Base-by-base conservation (phyloP, 495 filamentous ascomycete genomes). In the Diplogelasinospora grovesii region DNA sequence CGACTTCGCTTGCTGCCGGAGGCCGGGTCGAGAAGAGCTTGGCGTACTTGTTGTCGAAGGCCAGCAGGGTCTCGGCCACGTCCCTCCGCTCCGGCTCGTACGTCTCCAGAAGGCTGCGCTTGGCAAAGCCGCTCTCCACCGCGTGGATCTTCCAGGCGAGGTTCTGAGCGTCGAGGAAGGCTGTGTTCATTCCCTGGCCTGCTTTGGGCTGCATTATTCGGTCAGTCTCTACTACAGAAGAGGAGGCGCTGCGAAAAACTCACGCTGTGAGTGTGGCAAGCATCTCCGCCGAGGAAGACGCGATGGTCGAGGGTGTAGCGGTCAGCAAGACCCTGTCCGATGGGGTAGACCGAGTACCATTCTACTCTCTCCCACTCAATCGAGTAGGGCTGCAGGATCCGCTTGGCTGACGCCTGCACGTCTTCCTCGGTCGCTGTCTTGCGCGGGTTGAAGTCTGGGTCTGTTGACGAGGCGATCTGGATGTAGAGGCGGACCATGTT, bases 181-280 rank as follows among this genome's bases (percentile, higher is more conserved):
- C 82, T 22, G 85, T 79, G 49, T 92, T 92, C 83, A 89, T 86
- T 14, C 86, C 86, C 57, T 89, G 86, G 5, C 85, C 87, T 18
- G 85, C 85, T 60, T 89, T 89, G 4, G 86, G 85, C 30, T 74
- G 26, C 13, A 27, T 6, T 11, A 11, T 5, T 27, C 45, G 7
- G 32, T 16, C 8, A 39, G 25, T 38, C 23, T 37, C 10, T 16
- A 11, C 6, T 28, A 1, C 1, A 27, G n/a, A 5, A 25, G 37
- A 1, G 10, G 11, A 18, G 11, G 23, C 13, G 28, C n/a, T n/a
- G n/a, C n/a, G n/a, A 10, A 18, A 11, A 22, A 52, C 71, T 54
- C 63, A 75, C 68, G 59, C 81, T 85, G 59, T 89, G 86, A 2
- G 86, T 90, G 61, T 92, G 86, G 37, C 81, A 82, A 4, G 86